Percentiles rank a stretch among this genome's conserved stretches.
Evolutionary conservation across 1,139 yeast genomes (phyloP).

Genomic region (Hyphopichia fennica): DNA sequence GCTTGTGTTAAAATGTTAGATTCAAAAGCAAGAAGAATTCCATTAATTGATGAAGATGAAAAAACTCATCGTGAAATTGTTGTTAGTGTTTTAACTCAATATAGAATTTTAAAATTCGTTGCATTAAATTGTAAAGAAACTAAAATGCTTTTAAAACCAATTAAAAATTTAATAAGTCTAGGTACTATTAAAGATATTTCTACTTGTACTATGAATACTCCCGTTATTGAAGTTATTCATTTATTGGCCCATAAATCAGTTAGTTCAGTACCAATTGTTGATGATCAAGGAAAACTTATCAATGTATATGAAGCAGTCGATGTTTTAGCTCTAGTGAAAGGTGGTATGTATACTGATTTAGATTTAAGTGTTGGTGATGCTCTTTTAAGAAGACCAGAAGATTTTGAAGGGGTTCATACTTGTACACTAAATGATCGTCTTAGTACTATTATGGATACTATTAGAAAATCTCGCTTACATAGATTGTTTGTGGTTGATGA

Average conservation of each 20-base stretch:
- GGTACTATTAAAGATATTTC: slow-evolving; percentile 62
- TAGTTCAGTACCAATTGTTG: slow-evolving; percentile 91
- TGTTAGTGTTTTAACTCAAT: slow-evolving; percentile 92
- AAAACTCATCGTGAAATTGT: slow-evolving; percentile 92
- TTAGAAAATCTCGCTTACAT: slow-evolving; percentile 87
- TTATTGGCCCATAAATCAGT: slow-evolving; percentile 76
- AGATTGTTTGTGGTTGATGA: slow-evolving; percentile 91
- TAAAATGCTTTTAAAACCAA: slow-evolving; percentile 75
- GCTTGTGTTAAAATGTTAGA: slow-evolving; percentile 93
- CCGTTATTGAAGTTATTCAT: slow-evolving; percentile 92
- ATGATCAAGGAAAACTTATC: slow-evolving; percentile 68
- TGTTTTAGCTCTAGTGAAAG: slow-evolving; percentile 87
- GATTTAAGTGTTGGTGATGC: slow-evolving; percentile 96
- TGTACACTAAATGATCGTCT: slow-evolving; percentile 87
- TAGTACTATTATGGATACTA: slow-evolving; percentile 91
- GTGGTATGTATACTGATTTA: slow-evolving; percentile 90
- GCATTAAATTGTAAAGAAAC: slow-evolving; percentile 96
- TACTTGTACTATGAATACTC: slow-evolving; percentile 87
- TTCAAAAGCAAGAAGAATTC: slow-evolving; percentile 89
- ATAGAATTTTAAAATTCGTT: slow-evolving; percentile 91
- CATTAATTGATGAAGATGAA: slow-evolving; percentile 91
- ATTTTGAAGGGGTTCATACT: slow-evolving; percentile 97
- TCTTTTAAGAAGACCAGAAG: slow-evolving; percentile 88
- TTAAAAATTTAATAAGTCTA: slow-evolving; percentile 62
- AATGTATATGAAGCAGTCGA: slow-evolving; percentile 97